A percentile compares a stretch with the other conserved stretches of the same genome.
phyloP scores from a whole-genome alignment of 75 land plant species.

The Pseudotsuga menziesii region DNA sequence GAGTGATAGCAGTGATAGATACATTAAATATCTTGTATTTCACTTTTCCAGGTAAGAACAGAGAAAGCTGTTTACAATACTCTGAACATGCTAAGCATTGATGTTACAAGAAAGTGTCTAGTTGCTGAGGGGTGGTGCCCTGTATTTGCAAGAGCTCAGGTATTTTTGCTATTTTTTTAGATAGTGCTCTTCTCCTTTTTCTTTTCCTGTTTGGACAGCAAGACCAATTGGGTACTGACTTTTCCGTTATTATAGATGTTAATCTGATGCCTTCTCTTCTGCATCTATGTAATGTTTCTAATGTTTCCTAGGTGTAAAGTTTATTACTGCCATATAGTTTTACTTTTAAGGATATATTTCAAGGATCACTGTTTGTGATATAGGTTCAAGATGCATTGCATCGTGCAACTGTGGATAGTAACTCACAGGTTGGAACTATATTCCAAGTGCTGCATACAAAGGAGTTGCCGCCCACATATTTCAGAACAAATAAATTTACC shows the following conservation, averaged over 20 bases:
- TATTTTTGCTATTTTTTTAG: slow-evolving; percentile 7
- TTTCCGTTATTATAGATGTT: neutral
- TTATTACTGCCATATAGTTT: neutral
- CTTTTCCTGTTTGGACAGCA: neutral
- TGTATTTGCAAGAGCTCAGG: slow-evolving; percentile 70
- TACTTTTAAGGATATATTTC: neutral
- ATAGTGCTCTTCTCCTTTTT: neutral
- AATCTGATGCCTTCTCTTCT: neutral
- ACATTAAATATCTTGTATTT: neutral
- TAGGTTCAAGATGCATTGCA: slow-evolving; percentile 91
- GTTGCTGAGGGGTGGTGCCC: slow-evolving; percentile 99
- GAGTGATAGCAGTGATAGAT: neutral
- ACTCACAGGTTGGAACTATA: slow-evolving; percentile 92
- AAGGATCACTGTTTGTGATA: slow-evolving; percentile 8
- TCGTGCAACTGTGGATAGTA: slow-evolving; percentile 75
- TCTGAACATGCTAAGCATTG: slow-evolving; percentile 91
- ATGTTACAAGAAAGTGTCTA: slow-evolving; percentile 93
- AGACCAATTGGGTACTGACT: neutral
- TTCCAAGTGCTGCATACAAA: slow-evolving; percentile 78
- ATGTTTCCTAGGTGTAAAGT: neutral
- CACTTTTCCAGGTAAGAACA: slow-evolving; percentile 54
- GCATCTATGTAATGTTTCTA: neutral
- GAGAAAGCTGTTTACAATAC: slow-evolving; percentile 90
- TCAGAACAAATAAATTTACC: slow-evolving; percentile 85
- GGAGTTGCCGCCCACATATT: slow-evolving; percentile 84